Conservation (phyloP, 495 filamentous ascomycete genomes). For the Aspergillus bertholletiae region DNA sequence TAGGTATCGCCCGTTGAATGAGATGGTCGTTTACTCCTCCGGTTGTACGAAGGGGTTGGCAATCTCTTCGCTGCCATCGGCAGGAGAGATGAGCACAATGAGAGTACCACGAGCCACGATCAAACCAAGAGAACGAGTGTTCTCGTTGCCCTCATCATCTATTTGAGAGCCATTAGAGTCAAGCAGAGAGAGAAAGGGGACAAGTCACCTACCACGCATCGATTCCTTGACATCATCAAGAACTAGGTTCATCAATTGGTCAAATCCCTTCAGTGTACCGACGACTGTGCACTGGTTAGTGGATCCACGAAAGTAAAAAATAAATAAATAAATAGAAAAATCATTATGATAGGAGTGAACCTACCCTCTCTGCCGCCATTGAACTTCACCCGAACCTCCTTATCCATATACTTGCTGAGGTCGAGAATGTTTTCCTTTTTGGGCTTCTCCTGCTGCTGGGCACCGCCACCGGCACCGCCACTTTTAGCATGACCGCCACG, state of each 20-base stretch:
- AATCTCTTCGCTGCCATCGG: conserved; percentile 94
- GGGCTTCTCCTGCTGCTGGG: conserved; percentile 62
- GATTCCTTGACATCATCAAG: conserved; percentile 90
- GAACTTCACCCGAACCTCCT: conserved; percentile 91
- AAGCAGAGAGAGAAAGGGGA: too few species aligned
- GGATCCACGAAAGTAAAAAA: conserved; percentile 1
- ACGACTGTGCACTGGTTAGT: conserved; percentile 53
- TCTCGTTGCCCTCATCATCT: conserved; percentile 90
- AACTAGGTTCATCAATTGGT: conserved; percentile 96
- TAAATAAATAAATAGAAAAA: conserved; percentile 6
- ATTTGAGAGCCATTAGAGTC: conserved; percentile 13
- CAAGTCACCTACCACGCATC: conserved; percentile 67
- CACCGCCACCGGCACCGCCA: conserved; percentile 48
- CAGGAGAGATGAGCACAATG: conserved; percentile 84
- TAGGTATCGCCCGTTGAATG: too few species aligned
- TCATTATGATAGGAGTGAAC: conserved; percentile 23
- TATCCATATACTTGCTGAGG: conserved; percentile 92
- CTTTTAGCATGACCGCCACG: conserved; percentile 39
- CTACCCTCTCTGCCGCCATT: conserved; percentile 90
- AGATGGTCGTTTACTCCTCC: conserved; percentile 54
- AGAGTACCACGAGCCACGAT: conserved; percentile 91
- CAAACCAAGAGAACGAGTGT: conserved; percentile 78
- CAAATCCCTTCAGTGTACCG: conserved; percentile 88
- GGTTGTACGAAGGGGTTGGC: conserved; percentile 83
- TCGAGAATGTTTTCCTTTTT: conserved; percentile 99